phyloP scores from a whole-genome alignment of 345 rosid genomes.

The Pistacia atlantica region DNA sequence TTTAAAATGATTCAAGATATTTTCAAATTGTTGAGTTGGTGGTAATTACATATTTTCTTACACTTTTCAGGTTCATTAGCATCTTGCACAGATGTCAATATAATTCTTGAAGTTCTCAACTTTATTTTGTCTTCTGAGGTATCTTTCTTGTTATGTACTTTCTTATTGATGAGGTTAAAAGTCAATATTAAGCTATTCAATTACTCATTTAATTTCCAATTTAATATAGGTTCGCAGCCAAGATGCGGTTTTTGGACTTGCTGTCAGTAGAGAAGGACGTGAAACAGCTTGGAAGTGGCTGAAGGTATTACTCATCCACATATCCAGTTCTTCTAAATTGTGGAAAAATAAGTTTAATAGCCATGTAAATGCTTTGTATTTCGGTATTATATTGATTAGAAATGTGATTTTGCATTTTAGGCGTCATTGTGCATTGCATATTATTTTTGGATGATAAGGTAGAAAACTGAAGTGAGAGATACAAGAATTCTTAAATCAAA shows the following conservation, averaged over 20 bases:
- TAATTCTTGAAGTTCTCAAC: conserved; percentile 72
- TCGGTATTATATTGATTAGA: neutral
- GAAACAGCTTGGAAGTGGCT: conserved; percentile 97
- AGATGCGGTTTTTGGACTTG: conserved; percentile 77
- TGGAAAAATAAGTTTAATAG: neutral
- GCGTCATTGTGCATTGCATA: neutral
- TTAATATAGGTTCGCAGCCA: conserved; percentile 77
- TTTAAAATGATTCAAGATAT: neutral
- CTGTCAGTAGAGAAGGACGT: conserved; percentile 81
- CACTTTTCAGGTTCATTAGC: conserved; percentile 64
- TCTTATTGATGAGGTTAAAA: neutral
- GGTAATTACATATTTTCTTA: neutral
- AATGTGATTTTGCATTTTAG: neutral
- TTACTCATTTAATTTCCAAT: neutral
- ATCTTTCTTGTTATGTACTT: conserved; percentile 7
- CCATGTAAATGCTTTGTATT: neutral
- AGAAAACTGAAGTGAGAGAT: neutral
- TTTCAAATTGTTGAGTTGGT: conserved; percentile 6
- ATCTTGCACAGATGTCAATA: conserved; percentile 61
- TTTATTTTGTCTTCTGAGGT: conserved; percentile 83
- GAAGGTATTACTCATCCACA: conserved; percentile 42
- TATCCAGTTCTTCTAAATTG: neutral
- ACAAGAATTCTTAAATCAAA: neutral
- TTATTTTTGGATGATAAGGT: neutral
- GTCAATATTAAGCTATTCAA: neutral